Conservation (phyloP, 306 rosid genomes). For the Phaseolus lunatus region DNA sequence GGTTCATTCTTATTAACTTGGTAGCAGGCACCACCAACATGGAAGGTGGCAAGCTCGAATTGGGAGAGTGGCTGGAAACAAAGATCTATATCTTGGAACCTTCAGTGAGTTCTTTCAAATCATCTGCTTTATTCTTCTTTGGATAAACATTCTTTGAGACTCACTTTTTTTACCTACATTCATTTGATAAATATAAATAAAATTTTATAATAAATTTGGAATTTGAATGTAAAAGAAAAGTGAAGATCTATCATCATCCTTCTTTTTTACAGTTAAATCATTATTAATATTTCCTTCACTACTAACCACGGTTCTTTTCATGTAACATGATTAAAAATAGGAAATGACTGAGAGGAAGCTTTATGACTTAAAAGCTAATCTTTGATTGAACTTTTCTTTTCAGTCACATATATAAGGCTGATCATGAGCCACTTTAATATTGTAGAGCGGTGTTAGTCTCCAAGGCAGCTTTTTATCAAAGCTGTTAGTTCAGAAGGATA, state of each 20-base stretch:
- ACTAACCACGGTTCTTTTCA: slow-evolving; percentile 7
- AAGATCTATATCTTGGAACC: slow-evolving; percentile 89
- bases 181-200: too few species aligned
- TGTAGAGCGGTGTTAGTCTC: slow-evolving; percentile 40
- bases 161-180: too few species aligned
- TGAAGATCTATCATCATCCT: too few species aligned
- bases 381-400: slow-evolving; percentile 45
- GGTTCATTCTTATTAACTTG: slow-evolving; percentile 30
- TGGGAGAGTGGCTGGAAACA: slow-evolving; percentile 87
- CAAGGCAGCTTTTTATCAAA: slow-evolving; percentile 48
- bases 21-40: slow-evolving; percentile 84
- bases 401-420: slow-evolving; percentile 39
- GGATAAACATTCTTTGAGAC: too few species aligned
- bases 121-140: neutral
- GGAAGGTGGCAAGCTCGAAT: slow-evolving; percentile 95
- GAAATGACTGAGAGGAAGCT: slow-evolving; percentile 27
- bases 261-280: neutral
- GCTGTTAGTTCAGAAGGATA: slow-evolving; percentile 48
- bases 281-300: slow-evolving; percentile 10
- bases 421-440: slow-evolving; percentile 36
- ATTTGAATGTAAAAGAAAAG: too few species aligned
- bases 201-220: too few species aligned
- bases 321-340: slow-evolving; percentile 30
- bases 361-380: slow-evolving; percentile 39
- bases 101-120: slow-evolving; percentile 64